A percentile compares a stretch with the other conserved stretches of the same genome.
phyloP scores from a whole-genome alignment of 2,329 filamentous ascomycete genomes.

The Ilyonectria robusta region DNA sequence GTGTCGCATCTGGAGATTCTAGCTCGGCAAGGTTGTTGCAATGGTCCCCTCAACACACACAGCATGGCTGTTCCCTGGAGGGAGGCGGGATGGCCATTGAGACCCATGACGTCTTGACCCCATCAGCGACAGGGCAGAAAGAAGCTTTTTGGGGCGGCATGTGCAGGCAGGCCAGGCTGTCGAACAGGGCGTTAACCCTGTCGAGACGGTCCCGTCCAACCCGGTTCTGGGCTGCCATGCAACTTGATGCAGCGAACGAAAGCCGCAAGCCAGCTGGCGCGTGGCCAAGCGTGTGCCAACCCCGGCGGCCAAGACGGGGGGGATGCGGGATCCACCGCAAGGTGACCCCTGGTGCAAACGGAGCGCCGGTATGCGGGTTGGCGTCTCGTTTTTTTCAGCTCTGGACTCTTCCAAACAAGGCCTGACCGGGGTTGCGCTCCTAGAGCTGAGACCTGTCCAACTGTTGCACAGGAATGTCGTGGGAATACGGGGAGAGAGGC shows the following conservation, averaged over 20 bases:
- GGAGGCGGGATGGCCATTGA: background rate
- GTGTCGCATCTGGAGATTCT: background rate
- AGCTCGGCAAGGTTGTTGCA: background rate
- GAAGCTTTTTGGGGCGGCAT: conserved; percentile 28
- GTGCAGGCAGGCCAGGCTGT: background rate
- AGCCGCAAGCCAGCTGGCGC: too few relatives aligned
- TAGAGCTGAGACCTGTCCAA: background rate
- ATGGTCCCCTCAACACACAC: background rate
- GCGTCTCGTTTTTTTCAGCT: background rate
- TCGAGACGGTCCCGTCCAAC: background rate
- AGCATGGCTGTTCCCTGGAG: background rate
- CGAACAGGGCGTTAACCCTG: background rate
- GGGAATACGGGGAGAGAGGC: too few relatives aligned
- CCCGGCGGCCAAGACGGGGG: background rate
- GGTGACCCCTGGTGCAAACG: background rate
- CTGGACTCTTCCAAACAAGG: background rate
- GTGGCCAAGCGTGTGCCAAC: background rate
- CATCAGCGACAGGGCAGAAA: conserved; percentile 10
- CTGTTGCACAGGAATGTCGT: background rate
- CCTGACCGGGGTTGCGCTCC: background rate
- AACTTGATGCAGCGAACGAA: background rate
- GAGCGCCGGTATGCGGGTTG: background rate
- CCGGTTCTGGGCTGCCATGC: background rate
- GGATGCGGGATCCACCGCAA: background rate
- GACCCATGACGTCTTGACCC: background rate